Evolutionary conservation across 768 basidiomycete genomes (phyloP).

Genomic region (Mycena polygramma): DNA sequence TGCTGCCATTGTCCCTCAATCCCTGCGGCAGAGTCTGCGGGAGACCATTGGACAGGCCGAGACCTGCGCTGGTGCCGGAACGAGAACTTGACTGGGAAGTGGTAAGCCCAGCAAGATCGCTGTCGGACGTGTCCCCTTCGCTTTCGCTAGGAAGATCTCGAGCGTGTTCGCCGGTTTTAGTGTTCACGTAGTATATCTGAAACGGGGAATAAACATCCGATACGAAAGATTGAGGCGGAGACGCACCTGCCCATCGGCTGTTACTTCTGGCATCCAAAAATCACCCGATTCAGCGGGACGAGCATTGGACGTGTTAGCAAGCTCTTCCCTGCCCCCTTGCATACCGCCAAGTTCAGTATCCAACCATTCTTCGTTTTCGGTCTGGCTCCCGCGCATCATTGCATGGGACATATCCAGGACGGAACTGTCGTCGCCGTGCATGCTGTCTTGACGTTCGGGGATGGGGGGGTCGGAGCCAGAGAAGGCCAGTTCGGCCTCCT

Average conservation of each 20-base stretch:
- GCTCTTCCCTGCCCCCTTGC: slow-evolving; percentile 50
- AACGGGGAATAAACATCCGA: background rate
- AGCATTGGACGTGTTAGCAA: slow-evolving; percentile 41
- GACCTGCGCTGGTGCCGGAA: slow-evolving; percentile 64
- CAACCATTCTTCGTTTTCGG: slow-evolving; percentile 70
- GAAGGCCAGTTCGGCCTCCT: slow-evolving; percentile 81
- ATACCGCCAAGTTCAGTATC: slow-evolving; percentile 58
- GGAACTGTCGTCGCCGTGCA: slow-evolving; percentile 46
- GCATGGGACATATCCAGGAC: slow-evolving; percentile 64
- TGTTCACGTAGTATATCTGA: slow-evolving; percentile 96
- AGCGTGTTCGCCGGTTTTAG: slow-evolving; percentile 85
- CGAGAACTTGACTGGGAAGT: slow-evolving; percentile 69
- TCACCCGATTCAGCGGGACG: slow-evolving; percentile 69
- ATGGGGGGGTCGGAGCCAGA: slow-evolving; percentile 63
- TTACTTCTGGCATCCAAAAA: slow-evolving; percentile 93
- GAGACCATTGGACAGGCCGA: slow-evolving; percentile 59
- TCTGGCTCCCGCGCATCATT: slow-evolving; percentile 57
- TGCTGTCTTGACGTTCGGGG: slow-evolving; percentile 45
- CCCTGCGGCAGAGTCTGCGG: slow-evolving; percentile 50
- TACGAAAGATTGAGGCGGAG: slow-evolving; percentile 7
- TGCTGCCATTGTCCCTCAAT: slow-evolving; percentile 47
- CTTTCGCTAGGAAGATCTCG: slow-evolving; percentile 86
- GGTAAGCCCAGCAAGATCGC: slow-evolving; percentile 71
- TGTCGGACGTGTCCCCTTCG: slow-evolving; percentile 74
- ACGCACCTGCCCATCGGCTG: slow-evolving; percentile 84